phyloP scores from a whole-genome alignment of 2,329 filamentous ascomycete genomes.

The Zelopaecilomyces penicillatus region DNA sequence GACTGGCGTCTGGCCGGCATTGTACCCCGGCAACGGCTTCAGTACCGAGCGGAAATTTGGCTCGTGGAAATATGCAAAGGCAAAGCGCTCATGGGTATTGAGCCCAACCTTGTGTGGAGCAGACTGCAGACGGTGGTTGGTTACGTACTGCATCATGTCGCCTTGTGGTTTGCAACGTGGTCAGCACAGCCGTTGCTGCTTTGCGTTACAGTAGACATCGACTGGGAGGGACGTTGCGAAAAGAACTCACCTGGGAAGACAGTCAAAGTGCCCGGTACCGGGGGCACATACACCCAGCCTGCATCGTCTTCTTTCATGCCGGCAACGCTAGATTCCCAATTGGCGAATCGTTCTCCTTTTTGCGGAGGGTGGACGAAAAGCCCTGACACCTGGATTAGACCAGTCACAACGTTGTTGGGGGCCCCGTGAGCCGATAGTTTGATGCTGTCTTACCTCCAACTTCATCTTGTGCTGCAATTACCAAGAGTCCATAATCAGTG shows the following conservation, averaged over 20 bases:
- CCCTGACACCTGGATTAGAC: constrained; percentile 14
- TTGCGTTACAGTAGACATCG: no score
- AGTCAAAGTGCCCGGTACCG: constrained; percentile 34
- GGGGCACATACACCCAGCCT: constrained; percentile 40
- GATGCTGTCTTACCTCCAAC: constrained; percentile 31
- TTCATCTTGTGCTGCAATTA: constrained; percentile 41
- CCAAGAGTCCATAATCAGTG: constrained; percentile 43
- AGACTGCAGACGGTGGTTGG: constrained; percentile 34
- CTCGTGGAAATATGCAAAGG: constrained; percentile 45
- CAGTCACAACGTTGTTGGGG: background rate
- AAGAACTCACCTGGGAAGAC: constrained; percentile 35
- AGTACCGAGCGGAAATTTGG: constrained; percentile 38
- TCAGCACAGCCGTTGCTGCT: no score
- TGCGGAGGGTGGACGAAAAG: constrained; percentile 38
- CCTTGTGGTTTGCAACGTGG: constrained; percentile 18
- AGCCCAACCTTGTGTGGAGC: constrained; percentile 44
- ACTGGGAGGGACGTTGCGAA: background rate
- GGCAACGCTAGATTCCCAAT: constrained; percentile 37
- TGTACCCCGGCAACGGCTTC: constrained; percentile 32
- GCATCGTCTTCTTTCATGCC: constrained; percentile 36
- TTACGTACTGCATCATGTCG: constrained; percentile 45
- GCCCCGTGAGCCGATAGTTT: background rate
- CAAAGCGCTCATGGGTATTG: constrained; percentile 37
- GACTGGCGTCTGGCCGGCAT: constrained; percentile 19
- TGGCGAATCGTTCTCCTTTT: constrained; percentile 31